Conservation (phyloP, 2,329 filamentous ascomycete genomes). For the Cordyceps cicadae region DNA sequence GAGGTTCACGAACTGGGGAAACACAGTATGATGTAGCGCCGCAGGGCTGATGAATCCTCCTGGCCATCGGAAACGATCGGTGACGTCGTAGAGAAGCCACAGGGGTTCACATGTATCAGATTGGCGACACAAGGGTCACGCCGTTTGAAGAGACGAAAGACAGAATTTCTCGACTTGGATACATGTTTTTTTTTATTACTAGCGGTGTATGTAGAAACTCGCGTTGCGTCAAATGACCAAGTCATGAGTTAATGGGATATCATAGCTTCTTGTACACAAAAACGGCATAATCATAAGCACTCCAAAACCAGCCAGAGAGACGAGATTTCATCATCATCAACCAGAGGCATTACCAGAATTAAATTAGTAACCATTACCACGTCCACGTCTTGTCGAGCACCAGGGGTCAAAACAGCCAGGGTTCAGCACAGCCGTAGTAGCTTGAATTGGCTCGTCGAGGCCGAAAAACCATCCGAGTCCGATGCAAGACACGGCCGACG, state of each 20-base stretch:
- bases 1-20: no score
- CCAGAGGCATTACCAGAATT: conserved; percentile 5
- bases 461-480: no score
- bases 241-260: conserved; percentile 8
- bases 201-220: conserved; percentile 6
- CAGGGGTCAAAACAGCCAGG: neutral
- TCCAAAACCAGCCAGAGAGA: conserved; percentile 8
- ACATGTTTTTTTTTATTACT: neutral
- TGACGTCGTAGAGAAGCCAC: neutral
- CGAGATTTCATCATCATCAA: conserved; percentile 7
- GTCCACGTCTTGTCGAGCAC: neutral
- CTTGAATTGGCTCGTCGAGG: no score
- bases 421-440: no score
- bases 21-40: no score
- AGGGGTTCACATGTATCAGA: neutral
- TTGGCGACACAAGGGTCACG: neutral
- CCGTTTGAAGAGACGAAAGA: neutral
- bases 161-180: neutral
- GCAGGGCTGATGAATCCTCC: neutral
- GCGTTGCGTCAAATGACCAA: neutral
- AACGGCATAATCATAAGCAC: neutral
- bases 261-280: conserved; percentile 9
- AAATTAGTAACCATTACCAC: conserved; percentile 10
- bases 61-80: neutral
- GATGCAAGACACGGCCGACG: neutral